Conservation (phyloP, 768 basidiomycete species). For the Mycena venus region DNA sequence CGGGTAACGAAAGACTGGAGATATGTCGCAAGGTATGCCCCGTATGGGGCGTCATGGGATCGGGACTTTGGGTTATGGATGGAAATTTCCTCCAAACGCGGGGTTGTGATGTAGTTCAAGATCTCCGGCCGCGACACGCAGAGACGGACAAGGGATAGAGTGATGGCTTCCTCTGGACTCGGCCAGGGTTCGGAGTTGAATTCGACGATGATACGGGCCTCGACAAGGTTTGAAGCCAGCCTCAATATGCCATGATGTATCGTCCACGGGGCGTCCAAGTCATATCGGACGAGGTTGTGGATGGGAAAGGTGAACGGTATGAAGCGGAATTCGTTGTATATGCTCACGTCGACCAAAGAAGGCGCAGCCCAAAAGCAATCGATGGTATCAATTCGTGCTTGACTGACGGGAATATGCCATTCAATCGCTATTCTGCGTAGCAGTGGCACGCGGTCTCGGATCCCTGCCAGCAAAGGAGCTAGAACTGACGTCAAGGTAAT, state of each 20-base stretch:
- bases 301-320: background rate
- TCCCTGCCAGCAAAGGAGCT: background rate
- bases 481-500: background rate
- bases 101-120: background rate
- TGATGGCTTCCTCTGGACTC: background rate
- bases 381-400: background rate
- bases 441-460: background rate
- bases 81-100: background rate
- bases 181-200: background rate
- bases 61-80: no score
- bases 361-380: background rate
- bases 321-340: no score
- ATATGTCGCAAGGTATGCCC: no score
- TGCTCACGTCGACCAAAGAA: background rate
- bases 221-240: background rate
- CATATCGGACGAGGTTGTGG: background rate
- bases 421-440: background rate
- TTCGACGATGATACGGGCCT: background rate
- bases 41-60: no score
- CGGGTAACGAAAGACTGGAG: background rate
- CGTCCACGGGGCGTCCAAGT: background rate
- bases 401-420: background rate
- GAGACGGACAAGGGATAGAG: background rate
- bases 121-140: background rate
- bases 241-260: background rate